Evolutionary conservation across 2,329 filamentous ascomycete genomes (phyloP), one percentile per base, ranked within the genome.

Genomic region (Pseudocercospora vitis): DNA sequence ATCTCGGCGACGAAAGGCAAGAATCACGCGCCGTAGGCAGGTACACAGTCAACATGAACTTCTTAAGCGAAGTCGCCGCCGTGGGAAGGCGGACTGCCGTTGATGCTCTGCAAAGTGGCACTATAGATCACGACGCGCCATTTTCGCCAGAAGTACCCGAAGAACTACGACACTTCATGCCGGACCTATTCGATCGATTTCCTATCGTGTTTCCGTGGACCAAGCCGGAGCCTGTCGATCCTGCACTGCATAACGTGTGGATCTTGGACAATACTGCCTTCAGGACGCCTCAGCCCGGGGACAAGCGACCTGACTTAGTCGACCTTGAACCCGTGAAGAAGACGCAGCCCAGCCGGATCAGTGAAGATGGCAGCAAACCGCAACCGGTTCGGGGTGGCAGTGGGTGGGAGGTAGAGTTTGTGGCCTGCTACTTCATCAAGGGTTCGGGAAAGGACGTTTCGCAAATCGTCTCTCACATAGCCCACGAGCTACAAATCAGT

Each of bases 231-330:
- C 61, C 67, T 4, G 81, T 89, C 42, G 80, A 83, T 50, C 76
- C 78, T 12, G 73, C 81, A n/a, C 71, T 77, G 46, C 87, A 96
- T 69, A 83, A 82, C 11, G 84, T 96, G 33, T 96, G 92, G 92
- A 76, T 96, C 6, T 77, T 96, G 44, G 91, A 97, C 74, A 96
- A 94, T 66, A 92, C 88, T 2, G 91, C 91, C 3, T 92, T 87
- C 69, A 82, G 83, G 47, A 67, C 49, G 67, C 68, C 57, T 55
- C 59, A 39, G n/a, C 51, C 56, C n/a, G 59, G 56, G 19, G 65
- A 65, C 44, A 49, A 57, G 12, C 33, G 62, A 28, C 57, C 56
- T 19, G 50, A 61, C 16, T 55, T 67, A 7, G 53, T 46, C 3
- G 49, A 62, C n/a, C 46, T 64, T 5, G 31, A 52, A 7, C 56